Evolutionary conservation across 441 rosid species (phyloP).

Genomic region (Eutrema salsugineum): DNA sequence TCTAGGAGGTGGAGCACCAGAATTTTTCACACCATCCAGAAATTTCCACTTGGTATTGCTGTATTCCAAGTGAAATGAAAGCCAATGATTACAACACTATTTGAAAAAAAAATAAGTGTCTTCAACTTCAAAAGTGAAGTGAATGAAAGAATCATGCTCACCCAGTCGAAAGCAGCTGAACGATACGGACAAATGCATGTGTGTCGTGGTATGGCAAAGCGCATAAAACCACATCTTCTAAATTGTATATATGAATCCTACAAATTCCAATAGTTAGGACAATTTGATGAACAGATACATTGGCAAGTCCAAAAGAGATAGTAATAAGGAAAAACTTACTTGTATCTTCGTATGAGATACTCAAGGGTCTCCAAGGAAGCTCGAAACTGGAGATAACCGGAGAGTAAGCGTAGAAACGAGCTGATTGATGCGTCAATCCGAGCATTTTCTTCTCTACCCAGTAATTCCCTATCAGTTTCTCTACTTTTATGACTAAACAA

Average conservation of each 20-base stretch:
- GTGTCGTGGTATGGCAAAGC: constrained; percentile 92
- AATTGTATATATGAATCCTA: constrained; percentile 83
- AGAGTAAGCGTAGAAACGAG: constrained; percentile 64
- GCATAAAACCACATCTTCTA: constrained; percentile 79
- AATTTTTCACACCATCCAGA: constrained; percentile 76
- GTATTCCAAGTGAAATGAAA: constrained; percentile 21
- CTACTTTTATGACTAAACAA: constrained; percentile 79
- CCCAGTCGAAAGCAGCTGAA: constrained; percentile 81
- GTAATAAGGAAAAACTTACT: constrained; percentile 41
- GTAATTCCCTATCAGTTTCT: constrained; percentile 81
- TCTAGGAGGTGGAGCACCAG: constrained; percentile 95
- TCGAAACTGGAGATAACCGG: constrained; percentile 64
- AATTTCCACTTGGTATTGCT: constrained; percentile 95
- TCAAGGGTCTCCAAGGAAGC: constrained; percentile 80
- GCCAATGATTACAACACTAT: not conserved
- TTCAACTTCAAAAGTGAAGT: not conserved
- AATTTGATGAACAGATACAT: not conserved
- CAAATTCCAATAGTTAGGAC: constrained; percentile 16
- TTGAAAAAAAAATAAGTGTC: not conserved
- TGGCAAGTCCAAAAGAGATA: not conserved
- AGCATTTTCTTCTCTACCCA: constrained; percentile 60
- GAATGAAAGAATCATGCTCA: constrained; percentile 28
- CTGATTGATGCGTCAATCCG: constrained; percentile 55
- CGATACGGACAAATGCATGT: constrained; percentile 80
- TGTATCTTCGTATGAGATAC: constrained; percentile 92